Evolutionary conservation across 768 basidiomycete species (phyloP).

Genomic region (Suillus occidentalis): DNA sequence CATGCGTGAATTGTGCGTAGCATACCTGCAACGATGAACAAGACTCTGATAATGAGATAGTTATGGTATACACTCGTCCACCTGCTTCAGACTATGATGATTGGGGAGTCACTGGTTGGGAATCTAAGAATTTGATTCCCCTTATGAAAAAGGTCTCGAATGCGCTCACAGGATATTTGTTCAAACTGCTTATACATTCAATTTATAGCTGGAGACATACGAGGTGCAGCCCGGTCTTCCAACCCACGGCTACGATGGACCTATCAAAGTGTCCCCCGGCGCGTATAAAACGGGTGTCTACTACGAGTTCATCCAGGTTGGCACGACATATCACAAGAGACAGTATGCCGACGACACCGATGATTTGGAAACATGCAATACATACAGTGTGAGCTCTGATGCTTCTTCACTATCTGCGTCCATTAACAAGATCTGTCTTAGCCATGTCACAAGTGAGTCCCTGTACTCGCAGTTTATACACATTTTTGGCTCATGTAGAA

Average conservation of each 20-base stretch:
- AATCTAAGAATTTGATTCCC: conserved; percentile 26
- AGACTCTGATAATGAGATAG: conserved; percentile 15
- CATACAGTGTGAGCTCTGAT: conserved; percentile 44
- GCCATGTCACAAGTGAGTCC: conserved; percentile 54
- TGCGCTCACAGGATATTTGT: not conserved
- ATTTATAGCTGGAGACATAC: conserved; percentile 23
- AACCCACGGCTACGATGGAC: conserved; percentile 25
- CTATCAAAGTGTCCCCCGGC: conserved; percentile 24
- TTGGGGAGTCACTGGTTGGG: conserved; percentile 30
- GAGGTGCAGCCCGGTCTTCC: conserved; percentile 15
- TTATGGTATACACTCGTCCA: conserved; percentile 57
- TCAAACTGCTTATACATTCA: not conserved
- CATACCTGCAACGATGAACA: conserved; percentile 3
- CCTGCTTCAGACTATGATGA: conserved; percentile 54
- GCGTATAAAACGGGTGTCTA: conserved; percentile 40
- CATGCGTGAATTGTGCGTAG: conserved; percentile 49
- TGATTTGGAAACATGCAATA: conserved; percentile 41
- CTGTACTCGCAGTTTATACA: too few species aligned
- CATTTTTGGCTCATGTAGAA: not conserved
- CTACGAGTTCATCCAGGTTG: conserved; percentile 48
- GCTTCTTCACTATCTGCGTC: not conserved
- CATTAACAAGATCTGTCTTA: conserved; percentile 20
- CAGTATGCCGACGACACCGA: conserved; percentile 45
- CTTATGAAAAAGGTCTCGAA: conserved; percentile 23
- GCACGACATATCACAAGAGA: conserved; percentile 47